Percentiles rank a stretch among this genome's conserved stretches.
Conservation (phyloP, 495 filamentous ascomycete species). For the Jackrogersella minutella region DNA sequence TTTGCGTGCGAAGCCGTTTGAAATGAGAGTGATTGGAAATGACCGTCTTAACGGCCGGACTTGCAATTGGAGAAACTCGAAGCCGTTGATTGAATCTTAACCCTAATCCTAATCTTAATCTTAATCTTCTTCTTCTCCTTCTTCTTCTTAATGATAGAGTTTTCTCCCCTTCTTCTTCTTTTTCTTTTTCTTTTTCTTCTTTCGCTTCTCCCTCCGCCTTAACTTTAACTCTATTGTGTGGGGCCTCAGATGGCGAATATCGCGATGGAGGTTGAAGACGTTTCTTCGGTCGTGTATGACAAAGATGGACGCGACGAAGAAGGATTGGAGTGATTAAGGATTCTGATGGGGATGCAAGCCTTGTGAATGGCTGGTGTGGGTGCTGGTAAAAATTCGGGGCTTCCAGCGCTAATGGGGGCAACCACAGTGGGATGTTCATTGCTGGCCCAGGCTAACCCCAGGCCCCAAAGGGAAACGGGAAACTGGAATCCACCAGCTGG, state of each 20-base stretch:
- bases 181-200: too few relatives aligned
- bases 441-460: conserved; percentile 26
- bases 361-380: conserved; percentile 26
- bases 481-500: conserved; percentile 14
- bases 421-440: conserved; percentile 32
- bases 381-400: conserved; percentile 17
- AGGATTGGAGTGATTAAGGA: conserved; percentile 24
- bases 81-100: conserved; percentile 1
- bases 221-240: conserved; percentile 23
- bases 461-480: conserved; percentile 9
- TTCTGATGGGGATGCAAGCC: conserved; percentile 19
- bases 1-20: conserved; percentile 58
- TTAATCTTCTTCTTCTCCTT: background rate
- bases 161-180: conserved; percentile 28
- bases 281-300: conserved; percentile 18
- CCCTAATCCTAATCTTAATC: background rate
- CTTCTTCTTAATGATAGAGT: background rate
- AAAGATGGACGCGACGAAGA: conserved; percentile 32
- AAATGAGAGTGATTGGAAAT: conserved; percentile 39
- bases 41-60: conserved; percentile 54
- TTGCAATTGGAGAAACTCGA: conserved; percentile 27
- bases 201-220: conserved; percentile 30
- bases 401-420: conserved; percentile 24
- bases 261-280: conserved; percentile 23
- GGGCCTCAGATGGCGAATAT: conserved; percentile 3